Base-by-base conservation (phyloP, 495 filamentous ascomycete genomes). In the Talaromyces ruber region DNA sequence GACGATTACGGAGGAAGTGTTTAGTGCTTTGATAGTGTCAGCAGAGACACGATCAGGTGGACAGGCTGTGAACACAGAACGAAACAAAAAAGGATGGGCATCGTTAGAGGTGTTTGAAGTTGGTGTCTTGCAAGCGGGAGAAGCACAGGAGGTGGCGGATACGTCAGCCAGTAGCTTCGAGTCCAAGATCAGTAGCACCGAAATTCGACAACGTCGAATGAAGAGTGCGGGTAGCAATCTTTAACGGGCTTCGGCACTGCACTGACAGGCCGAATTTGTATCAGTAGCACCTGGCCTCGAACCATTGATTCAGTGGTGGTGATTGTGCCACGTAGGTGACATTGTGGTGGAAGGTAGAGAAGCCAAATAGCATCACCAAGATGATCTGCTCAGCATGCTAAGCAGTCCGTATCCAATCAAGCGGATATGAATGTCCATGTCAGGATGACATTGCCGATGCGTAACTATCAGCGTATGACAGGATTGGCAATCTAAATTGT, bases 131-230 rank as follows among this genome's bases (percentile, higher is more conserved):
- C 86, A 92, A 71, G 80, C 86, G 9, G 79, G 81, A 11, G 88
- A 88, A 45, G 71, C 79, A 30, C 69, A 80, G 7, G 82, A 82
- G 9, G 66, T 64, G 56, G 45, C 61, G 26, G 61, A 39, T 21
- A 61, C 64, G 21, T 64, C 68, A 22, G 74, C 76, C 14, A 81
- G 84, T 34, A 72, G 71, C 55, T 96, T 93, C 69, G 83, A 86
- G 4, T 80, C 81, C 29, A 98, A 97, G 74, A 89, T 98, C 67
- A 96, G 93, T 79, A 97, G 94, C 72, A 91, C 90, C 1, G 87
- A 84, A 64, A 84, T 88, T 59, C 76, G 86, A 68, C 82, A 80
- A 53, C 79, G 74, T 12, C 73, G 74, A 59, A 74, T 74, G 74
- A 70, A 80, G 61, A 66, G 69, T 54, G 70, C 77, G 24, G 74